Percentiles rank a stretch among this genome's conserved stretches.
Evolutionary conservation across 345 rosid genomes (phyloP).

Genomic region (Punica granatum): DNA sequence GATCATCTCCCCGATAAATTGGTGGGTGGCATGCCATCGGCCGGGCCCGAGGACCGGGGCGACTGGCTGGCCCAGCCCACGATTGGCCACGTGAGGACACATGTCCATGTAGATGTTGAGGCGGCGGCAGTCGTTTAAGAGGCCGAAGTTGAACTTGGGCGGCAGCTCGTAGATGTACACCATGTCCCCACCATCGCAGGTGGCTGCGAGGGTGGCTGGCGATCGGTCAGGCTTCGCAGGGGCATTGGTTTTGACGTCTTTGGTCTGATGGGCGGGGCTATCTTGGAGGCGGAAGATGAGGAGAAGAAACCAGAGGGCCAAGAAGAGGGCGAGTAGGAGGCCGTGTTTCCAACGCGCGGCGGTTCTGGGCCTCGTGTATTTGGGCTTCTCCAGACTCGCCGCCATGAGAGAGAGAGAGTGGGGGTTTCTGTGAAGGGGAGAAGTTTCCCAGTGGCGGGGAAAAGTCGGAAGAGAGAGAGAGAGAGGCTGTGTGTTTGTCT

Average conservation of each 20-base stretch:
- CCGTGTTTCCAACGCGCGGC: slow-evolving; percentile 3
- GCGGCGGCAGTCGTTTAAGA: slow-evolving; percentile 34
- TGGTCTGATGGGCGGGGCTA: neutral
- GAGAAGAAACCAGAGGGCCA: slow-evolving; percentile 11
- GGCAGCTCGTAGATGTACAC: slow-evolving; percentile 44
- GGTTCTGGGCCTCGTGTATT: neutral
- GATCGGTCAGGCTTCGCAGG: neutral
- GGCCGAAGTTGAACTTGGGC: slow-evolving; percentile 36
- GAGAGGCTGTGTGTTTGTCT: too few relatives aligned
- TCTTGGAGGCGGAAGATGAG: slow-evolving; percentile 6
- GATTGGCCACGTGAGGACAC: slow-evolving; percentile 50
- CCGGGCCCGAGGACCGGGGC: neutral
- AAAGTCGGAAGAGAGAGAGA: too few relatives aligned
- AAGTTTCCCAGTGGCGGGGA: too few relatives aligned
- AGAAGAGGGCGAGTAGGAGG: slow-evolving; percentile 8
- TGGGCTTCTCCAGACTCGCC: slow-evolving; percentile 3
- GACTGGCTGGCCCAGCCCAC: slow-evolving; percentile 45
- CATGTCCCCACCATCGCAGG: slow-evolving; percentile 10
- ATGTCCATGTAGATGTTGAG: slow-evolving; percentile 41
- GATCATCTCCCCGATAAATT: slow-evolving; percentile 55
- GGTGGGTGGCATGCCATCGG: slow-evolving; percentile 50
- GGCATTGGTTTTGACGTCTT: neutral
- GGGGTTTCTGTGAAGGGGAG: neutral
- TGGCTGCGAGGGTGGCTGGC: neutral
- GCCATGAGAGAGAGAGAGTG: neutral